Evolutionary conservation across 1,284 basidiomycete genomes (phyloP).

Genomic region (Agroathelia rolfsii): DNA sequence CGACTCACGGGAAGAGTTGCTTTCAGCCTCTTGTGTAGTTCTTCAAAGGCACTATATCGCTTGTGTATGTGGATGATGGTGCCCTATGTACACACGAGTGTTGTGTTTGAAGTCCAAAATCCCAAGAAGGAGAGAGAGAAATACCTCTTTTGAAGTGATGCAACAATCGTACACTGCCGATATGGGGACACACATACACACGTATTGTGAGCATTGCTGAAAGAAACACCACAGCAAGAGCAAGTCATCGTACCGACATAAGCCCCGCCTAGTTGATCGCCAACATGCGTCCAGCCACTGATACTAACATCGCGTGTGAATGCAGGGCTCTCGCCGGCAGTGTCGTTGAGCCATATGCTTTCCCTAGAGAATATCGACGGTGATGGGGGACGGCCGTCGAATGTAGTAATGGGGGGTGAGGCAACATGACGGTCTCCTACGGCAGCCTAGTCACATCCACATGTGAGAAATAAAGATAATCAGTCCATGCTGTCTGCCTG

Average conservation of each 20-base stretch:
- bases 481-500: background rate
- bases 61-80: conserved; percentile 59
- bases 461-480: background rate
- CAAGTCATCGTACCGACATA: too few species aligned
- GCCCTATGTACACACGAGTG: conserved; percentile 24
- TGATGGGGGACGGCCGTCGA: too few species aligned
- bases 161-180: background rate
- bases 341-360: too few species aligned
- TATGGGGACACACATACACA: conserved; percentile 12
- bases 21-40: conserved; percentile 41
- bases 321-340: too few species aligned
- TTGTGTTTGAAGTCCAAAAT: conserved; percentile 1
- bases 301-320: too few species aligned
- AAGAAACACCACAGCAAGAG: too few species aligned
- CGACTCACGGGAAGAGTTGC: conserved; percentile 42
- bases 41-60: conserved; percentile 60
- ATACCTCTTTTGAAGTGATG: conserved; percentile 3
- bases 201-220: conserved; percentile 3
- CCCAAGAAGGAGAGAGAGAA: background rate
- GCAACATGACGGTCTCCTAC: background rate
- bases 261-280: conserved; percentile 2
- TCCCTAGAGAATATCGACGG: too few species aligned
- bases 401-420: conserved; percentile 2
- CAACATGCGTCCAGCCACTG: too few species aligned
- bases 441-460: background rate